A percentile compares a stretch with the other conserved stretches of the same genome.
These are phyloP conservation scores for Komagataella pastoris DNA, from an alignment of 805 yeast genomes.

Conservation along the genomic window DNA sequence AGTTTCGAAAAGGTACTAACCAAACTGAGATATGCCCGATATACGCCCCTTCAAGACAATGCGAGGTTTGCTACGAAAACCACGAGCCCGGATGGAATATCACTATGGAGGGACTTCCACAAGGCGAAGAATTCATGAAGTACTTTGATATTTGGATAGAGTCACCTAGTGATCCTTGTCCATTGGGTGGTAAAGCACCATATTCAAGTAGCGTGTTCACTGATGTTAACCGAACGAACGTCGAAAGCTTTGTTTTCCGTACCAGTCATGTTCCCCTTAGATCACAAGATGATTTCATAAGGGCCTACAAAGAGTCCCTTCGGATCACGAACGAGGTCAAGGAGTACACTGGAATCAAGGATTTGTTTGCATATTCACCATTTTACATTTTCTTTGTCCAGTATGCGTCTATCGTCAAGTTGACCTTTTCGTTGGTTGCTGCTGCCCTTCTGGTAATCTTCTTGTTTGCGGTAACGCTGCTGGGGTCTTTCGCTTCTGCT, in stretches of 20 bases:
- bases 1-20: slow-evolving; percentile 38
- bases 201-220: slow-evolving; percentile 48
- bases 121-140: slow-evolving; percentile 49
- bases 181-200: slow-evolving; percentile 92
- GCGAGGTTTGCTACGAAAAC: slow-evolving; percentile 58
- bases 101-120: slow-evolving; percentile 76
- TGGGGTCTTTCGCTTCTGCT: slow-evolving; percentile 60
- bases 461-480: slow-evolving; percentile 34
- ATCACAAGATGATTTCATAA: slow-evolving; percentile 75
- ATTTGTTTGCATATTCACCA: slow-evolving; percentile 82
- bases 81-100: slow-evolving; percentile 52
- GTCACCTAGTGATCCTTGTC: slow-evolving; percentile 77
- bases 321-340: slow-evolving; percentile 50
- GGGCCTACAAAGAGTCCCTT: slow-evolving; percentile 61
- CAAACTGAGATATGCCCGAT: slow-evolving; percentile 53
- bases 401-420: slow-evolving; percentile 49
- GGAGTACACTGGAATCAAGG: slow-evolving; percentile 20
- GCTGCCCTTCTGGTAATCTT: slow-evolving; percentile 39
- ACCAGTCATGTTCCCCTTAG: slow-evolving; percentile 68
- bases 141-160: slow-evolving; percentile 74
- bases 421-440: slow-evolving; percentile 40
- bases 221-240: slow-evolving; percentile 20
- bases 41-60: slow-evolving; percentile 50
- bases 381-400: slow-evolving; percentile 91
- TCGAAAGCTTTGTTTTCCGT: slow-evolving; percentile 58